Conservation (phyloP, 805 yeast species). For the Candida insectorum region DNA sequence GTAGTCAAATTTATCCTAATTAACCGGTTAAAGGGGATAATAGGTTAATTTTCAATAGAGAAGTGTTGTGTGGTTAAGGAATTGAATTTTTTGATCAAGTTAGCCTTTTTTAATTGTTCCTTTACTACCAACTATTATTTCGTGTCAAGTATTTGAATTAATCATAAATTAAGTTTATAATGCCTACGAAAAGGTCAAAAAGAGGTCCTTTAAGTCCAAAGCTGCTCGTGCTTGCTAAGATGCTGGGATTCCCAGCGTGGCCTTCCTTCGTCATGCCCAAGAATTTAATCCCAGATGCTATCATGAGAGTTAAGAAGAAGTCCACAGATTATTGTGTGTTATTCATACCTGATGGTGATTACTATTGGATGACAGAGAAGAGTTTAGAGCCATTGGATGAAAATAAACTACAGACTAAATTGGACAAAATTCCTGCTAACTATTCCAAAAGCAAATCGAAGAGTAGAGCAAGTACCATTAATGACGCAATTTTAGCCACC, state of each 20-base stretch:
- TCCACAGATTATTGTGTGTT: constrained; percentile 38
- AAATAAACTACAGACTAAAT: constrained; percentile 25
- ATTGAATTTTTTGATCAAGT: too few relatives aligned
- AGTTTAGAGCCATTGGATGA: constrained; percentile 28
- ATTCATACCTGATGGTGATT: constrained; percentile 46
- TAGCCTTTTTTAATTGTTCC: too few relatives aligned
- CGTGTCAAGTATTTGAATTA: too few relatives aligned
- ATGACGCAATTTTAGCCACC: constrained; percentile 38
- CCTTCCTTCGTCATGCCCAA: constrained; percentile 47
- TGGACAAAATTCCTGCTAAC: constrained; percentile 15
- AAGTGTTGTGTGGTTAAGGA: too few relatives aligned
- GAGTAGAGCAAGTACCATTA: constrained; percentile 28
- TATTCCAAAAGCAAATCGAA: constrained; percentile 10
- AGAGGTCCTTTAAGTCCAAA: constrained; percentile 23
- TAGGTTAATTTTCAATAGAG: too few relatives aligned
- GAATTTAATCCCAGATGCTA: constrained; percentile 32
- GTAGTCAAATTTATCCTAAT: too few relatives aligned
- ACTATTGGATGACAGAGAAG: constrained; percentile 42
- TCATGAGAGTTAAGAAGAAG: constrained; percentile 34
- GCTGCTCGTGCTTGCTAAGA: constrained; percentile 43
- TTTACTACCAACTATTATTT: too few relatives aligned
- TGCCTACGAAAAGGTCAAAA: constrained; percentile 32
- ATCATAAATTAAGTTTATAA: too few relatives aligned
- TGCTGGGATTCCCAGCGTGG: constrained; percentile 47
- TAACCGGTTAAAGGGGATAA: too few relatives aligned